Percentiles rank a stretch among this genome's conserved stretches.
phyloP scores from a whole-genome alignment of 2,329 filamentous ascomycete species.

The Colletotrichum sansevieriae region DNA sequence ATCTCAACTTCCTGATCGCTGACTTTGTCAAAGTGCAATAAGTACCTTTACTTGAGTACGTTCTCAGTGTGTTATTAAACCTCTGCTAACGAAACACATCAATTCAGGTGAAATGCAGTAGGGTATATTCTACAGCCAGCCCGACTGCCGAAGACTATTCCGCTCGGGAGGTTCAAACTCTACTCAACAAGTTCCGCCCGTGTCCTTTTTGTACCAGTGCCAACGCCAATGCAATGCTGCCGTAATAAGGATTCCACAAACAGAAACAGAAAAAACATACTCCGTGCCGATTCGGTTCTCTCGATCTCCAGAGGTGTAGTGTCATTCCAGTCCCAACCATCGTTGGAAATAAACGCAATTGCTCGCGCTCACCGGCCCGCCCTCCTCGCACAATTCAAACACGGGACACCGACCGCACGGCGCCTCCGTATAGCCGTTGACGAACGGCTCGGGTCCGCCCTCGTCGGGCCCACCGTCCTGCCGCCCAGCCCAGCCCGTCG shows the following conservation, averaged over 20 bases:
- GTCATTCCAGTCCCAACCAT: conserved; percentile 74
- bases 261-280: neutral
- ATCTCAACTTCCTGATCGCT: too few species aligned
- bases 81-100: too few species aligned
- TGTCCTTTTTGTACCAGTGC: conserved; percentile 26
- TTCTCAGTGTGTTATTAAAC: too few species aligned
- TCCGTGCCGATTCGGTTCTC: neutral
- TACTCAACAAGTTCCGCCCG: conserved; percentile 27
- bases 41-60: too few species aligned
- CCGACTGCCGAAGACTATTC: conserved; percentile 1
- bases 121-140: conserved; percentile 25
- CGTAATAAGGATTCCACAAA: conserved; percentile 21
- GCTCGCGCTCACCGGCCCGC: conserved; percentile 88
- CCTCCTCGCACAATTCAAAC: conserved; percentile 91
- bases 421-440: conserved; percentile 86
- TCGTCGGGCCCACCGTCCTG: conserved; percentile 52
- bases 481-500: conserved; percentile 54
- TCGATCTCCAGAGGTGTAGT: too few species aligned
- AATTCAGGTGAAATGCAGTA: neutral
- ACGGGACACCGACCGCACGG: conserved; percentile 95
- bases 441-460: conserved; percentile 57
- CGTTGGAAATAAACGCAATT: conserved; percentile 93
- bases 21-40: too few species aligned
- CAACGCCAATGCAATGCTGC: conserved; percentile 42
- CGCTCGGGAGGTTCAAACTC: conserved; percentile 19